Conservation (phyloP, 2,329 filamentous ascomycete genomes). For the Pyrenophora teres region DNA sequence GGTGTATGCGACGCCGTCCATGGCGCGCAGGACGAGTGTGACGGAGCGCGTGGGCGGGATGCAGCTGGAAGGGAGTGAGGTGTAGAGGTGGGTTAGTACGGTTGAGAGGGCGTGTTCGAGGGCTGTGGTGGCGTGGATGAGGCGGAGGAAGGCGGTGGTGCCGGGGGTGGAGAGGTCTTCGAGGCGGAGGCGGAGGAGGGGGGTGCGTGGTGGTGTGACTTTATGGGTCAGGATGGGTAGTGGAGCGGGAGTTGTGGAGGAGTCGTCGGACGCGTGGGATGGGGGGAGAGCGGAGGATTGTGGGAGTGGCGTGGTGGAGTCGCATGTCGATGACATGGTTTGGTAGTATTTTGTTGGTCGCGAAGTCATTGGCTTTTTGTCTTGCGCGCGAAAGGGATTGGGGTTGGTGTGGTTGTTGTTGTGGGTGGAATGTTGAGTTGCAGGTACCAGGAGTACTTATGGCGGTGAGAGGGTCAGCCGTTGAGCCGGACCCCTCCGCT, state of each 20-base stretch:
- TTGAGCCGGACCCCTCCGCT: too few species aligned
- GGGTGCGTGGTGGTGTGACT: constrained; percentile 43
- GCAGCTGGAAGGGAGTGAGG: constrained; percentile 26
- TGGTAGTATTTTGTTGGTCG: constrained; percentile 44
- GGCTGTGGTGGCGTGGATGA: constrained; percentile 65
- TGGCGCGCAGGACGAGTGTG: constrained; percentile 77
- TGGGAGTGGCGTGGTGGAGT: constrained; percentile 28
- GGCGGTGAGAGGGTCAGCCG: too few species aligned
- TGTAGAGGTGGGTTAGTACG: constrained; percentile 76
- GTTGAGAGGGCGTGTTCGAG: constrained; percentile 66
- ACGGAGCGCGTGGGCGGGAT: constrained; percentile 77
- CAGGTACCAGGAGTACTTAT: background rate
- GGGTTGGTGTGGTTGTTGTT: too few species aligned
- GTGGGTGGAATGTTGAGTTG: background rate
- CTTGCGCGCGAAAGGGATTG: too few species aligned
- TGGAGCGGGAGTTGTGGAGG: constrained; percentile 1
- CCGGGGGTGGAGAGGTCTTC: constrained; percentile 61
- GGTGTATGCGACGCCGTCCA: constrained; percentile 89
- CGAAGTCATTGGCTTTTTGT: constrained; percentile 16
- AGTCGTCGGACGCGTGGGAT: constrained; percentile 5
- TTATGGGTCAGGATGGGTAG: constrained; percentile 6
- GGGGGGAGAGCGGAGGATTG: constrained; percentile 38
- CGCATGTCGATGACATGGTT: constrained; percentile 36
- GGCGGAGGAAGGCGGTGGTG: constrained; percentile 67
- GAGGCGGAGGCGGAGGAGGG: constrained; percentile 54